A percentile compares a stretch with the other conserved stretches of the same genome.
Evolutionary conservation across 345 rosid species (phyloP).

Genomic region (Populus alba): DNA sequence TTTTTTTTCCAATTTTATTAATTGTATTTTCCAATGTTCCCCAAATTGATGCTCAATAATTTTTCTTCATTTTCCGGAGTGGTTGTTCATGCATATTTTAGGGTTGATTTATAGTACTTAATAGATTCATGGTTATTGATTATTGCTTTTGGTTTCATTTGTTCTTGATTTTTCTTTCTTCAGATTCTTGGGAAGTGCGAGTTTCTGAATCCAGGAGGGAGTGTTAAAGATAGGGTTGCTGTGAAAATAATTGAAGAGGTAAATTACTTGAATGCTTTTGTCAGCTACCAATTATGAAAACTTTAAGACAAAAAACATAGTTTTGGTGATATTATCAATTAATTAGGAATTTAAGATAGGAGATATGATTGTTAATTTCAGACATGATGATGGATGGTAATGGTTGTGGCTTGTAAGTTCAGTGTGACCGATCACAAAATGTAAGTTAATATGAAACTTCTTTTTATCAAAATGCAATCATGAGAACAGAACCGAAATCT

Average conservation of each 20-base stretch:
- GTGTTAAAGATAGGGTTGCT: constrained; percentile 93
- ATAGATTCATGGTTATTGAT: not conserved
- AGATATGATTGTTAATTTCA: not conserved
- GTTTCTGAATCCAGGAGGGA: constrained; percentile 96
- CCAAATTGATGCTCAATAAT: too few species aligned
- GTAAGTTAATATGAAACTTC: too few species aligned
- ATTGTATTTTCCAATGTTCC: too few species aligned
- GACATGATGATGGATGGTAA: not conserved
- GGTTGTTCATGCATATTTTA: too few species aligned
- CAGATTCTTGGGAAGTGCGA: constrained; percentile 96
- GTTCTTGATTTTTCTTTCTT: constrained; percentile 6
- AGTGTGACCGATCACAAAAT: too few species aligned
- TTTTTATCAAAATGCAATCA: not conserved
- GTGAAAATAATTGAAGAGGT: constrained; percentile 89
- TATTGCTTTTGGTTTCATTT: not conserved
- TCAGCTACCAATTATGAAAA: not conserved
- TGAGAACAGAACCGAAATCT: not conserved
- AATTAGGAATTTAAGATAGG: not conserved
- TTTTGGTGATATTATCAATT: not conserved
- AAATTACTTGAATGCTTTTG: constrained; percentile 9
- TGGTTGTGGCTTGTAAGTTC: too few species aligned
- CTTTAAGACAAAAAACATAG: not conserved
- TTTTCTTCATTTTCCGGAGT: too few species aligned
- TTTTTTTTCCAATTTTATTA: too few species aligned
- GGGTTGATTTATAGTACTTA: not conserved